Percentiles rank a stretch among this genome's conserved stretches.
Conservation (phyloP, 2,329 filamentous ascomycete genomes). For the Hypoxylon sp. region DNA sequence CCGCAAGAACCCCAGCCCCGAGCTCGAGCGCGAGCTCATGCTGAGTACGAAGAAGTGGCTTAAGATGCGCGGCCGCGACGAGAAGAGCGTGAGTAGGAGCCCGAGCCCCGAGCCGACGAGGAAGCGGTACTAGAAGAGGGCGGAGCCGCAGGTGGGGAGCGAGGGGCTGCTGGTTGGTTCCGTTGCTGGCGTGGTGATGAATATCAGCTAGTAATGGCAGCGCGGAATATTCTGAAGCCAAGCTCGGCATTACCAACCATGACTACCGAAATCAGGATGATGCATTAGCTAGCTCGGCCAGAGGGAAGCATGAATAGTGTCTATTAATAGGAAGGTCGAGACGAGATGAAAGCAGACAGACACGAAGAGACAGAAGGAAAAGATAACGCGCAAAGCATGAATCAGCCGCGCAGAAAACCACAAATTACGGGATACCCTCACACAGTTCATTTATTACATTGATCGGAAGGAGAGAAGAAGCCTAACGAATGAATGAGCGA, state of each 20-base stretch:
- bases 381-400: constrained; percentile 1
- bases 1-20: constrained; percentile 90
- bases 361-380: background rate
- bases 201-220: background rate
- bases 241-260: background rate
- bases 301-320: background rate
- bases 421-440: constrained; percentile 21
- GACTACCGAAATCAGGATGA: background rate
- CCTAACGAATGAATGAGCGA: constrained; percentile 1
- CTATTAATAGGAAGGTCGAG: background rate
- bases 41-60: constrained; percentile 98
- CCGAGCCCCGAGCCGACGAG: constrained; percentile 88
- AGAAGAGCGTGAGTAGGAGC: constrained; percentile 84
- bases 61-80: constrained; percentile 85
- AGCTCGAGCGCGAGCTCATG: constrained; percentile 89
- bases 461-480: background rate
- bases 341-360: background rate
- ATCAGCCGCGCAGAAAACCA: background rate
- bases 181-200: background rate
- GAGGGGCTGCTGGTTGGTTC: background rate
- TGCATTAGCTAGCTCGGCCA: background rate
- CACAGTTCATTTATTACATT: constrained; percentile 6
- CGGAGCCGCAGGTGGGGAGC: background rate
- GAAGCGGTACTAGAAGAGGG: constrained; percentile 71
- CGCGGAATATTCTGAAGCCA: background rate